These are phyloP conservation scores for Venturiaceae sp. DNA, from an alignment of 2,329 filamentous ascomycete genomes.

Conservation along the genomic window DNA sequence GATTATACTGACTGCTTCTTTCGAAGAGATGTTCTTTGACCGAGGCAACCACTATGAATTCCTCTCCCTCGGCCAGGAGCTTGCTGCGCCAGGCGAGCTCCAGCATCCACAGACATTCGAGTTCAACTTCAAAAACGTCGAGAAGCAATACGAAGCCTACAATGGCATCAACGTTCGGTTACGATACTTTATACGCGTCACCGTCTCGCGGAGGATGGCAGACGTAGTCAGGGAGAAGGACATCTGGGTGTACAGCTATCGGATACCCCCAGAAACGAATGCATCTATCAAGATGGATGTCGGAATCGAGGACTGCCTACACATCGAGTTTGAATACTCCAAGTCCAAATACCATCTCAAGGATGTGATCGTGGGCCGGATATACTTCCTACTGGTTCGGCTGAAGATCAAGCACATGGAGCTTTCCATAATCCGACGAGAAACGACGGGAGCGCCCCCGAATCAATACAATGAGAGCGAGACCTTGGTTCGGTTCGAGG, in stretches of 20 bases:
- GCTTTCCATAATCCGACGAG: slow-evolving; percentile 89
- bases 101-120: slow-evolving; percentile 98
- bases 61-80: slow-evolving; percentile 90
- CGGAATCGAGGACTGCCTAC: slow-evolving; percentile 95
- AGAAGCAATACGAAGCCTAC: slow-evolving; percentile 99
- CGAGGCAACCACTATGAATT: slow-evolving; percentile 99
- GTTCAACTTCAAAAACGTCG: slow-evolving; percentile 99
- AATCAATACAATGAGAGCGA: slow-evolving; percentile 99
- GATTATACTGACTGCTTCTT: not conserved
- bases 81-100: slow-evolving; percentile 92
- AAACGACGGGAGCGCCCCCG: slow-evolving; percentile 91
- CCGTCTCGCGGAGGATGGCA: slow-evolving; percentile 91
- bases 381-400: slow-evolving; percentile 94
- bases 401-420: slow-evolving; percentile 99
- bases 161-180: slow-evolving; percentile 99
- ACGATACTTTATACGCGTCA: slow-evolving; percentile 95
- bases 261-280: slow-evolving; percentile 96
- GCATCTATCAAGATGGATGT: slow-evolving; percentile 99
- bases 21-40: slow-evolving; percentile 96
- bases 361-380: slow-evolving; percentile 95
- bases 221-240: slow-evolving; percentile 99
- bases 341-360: slow-evolving; percentile 99
- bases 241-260: slow-evolving; percentile 98
- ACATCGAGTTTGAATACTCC: slow-evolving; percentile 99
- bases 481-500: slow-evolving; percentile 92